Conservation (phyloP, 2,329 filamentous ascomycete species). For the Xylariaceae sp. region DNA sequence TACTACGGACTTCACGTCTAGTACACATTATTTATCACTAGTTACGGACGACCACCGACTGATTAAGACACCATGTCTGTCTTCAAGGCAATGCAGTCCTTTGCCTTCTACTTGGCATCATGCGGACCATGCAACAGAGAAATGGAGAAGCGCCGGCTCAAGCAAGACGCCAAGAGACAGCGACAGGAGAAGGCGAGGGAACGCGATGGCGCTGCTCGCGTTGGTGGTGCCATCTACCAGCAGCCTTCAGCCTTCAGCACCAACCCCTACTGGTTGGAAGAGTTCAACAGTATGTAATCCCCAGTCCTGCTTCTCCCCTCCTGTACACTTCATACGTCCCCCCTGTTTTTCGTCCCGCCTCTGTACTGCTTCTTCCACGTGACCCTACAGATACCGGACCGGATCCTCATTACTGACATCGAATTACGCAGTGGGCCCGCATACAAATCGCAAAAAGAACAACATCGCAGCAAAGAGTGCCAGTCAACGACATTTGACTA, state of each 20-base stretch:
- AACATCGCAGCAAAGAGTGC: slow-evolving; percentile 43
- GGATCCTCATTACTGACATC: slow-evolving; percentile 1
- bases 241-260: slow-evolving; percentile 81
- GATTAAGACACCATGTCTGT: slow-evolving; percentile 41
- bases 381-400: not conserved
- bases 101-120: slow-evolving; percentile 70
- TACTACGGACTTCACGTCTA: not conserved
- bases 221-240: slow-evolving; percentile 51
- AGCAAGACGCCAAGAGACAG: slow-evolving; percentile 63
- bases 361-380: not conserved
- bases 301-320: not conserved
- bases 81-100: slow-evolving; percentile 63
- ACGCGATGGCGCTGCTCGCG: slow-evolving; percentile 64
- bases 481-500: slow-evolving; percentile 56
- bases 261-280: slow-evolving; percentile 83
- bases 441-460: slow-evolving; percentile 52
- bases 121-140: slow-evolving; percentile 74
- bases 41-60: not conserved
- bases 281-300: slow-evolving; percentile 53
- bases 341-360: too few relatives aligned
- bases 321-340: too few relatives aligned
- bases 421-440: slow-evolving; percentile 55
- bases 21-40: not conserved
- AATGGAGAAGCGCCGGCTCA: slow-evolving; percentile 63
- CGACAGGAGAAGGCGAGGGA: slow-evolving; percentile 59